Evolutionary conservation across 2,329 filamentous ascomycete species (phyloP).

Genomic region (Rutstroemia sp.): DNA sequence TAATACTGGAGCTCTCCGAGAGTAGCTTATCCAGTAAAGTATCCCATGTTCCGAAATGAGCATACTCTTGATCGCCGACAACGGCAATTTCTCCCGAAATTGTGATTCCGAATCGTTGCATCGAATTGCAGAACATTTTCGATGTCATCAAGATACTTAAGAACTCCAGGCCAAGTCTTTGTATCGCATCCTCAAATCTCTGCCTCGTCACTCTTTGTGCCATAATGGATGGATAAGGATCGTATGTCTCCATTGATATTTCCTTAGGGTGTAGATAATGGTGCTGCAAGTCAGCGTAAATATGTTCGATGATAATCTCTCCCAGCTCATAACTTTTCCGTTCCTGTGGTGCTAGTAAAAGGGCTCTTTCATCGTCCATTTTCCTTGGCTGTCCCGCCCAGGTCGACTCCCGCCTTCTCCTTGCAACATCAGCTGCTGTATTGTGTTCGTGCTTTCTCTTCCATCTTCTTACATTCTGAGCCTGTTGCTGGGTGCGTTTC

Average conservation of each 20-base stretch:
- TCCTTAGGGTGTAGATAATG: slow-evolving; percentile 1
- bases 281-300: not conserved
- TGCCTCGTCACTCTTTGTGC: not conserved
- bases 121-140: not conserved
- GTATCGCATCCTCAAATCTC: not conserved
- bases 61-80: not conserved
- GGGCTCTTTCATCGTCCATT: not conserved
- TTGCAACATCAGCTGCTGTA: not conserved
- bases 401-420: not conserved
- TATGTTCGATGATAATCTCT: not conserved
- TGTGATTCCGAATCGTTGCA: not conserved
- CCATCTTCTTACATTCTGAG: not conserved
- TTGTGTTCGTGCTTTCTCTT: slow-evolving; percentile 4
- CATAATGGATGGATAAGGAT: not conserved
- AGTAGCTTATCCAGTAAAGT: not conserved
- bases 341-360: not conserved
- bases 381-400: not conserved
- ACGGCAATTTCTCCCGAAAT: not conserved
- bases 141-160: not conserved
- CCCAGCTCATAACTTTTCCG: not conserved
- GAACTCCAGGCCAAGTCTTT: not conserved
- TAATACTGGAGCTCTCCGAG: not conserved
- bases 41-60: not conserved
- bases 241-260: not conserved
- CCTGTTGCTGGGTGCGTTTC: not conserved